Evolutionary conservation across 2,329 filamentous ascomycete genomes (phyloP), one percentile per base, ranked within the genome.

Genomic region (Aspergillus oerlinghausenensis): DNA sequence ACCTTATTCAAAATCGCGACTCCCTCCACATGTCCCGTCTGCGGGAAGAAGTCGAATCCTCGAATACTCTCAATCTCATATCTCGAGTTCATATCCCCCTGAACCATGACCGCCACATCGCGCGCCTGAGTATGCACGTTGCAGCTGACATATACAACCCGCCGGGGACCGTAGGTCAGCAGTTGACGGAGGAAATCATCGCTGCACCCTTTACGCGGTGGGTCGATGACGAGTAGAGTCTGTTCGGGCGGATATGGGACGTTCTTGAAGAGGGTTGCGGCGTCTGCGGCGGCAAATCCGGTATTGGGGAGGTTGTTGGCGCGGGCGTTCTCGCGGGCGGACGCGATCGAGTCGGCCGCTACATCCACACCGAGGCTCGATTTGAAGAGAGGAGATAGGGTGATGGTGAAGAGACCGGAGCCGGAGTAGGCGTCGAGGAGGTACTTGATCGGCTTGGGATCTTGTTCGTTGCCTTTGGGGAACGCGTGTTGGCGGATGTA

Each of bases 341-440:
- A 93, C 43, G 79, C 77, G 73, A 99, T 97, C 29, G 88, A 92
- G 62, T 87, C 81, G 26, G 82, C 79, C 49, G 90, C 86, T 61
- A 99, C 92, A 77, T 99, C 94, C 74, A 99, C 95, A 64, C 94
- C 94, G 28, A 92, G 86, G 60, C 87, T 90, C 60, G 88, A 86
- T 51, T 75, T 77, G 81, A 97, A 96, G 43, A 94, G 82, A 1
- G 86, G 83, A 1, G 92, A 90, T 11, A 97, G 87, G 4, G 92
- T 94, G 71, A 99, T 91, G 55, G 92, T 97, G 82, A 99, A 99
- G 70, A 99, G 89, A 48, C 94, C 94, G 0, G 90, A 96, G 72
- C 94, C 94, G 14, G 90, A 99, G 81, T 99, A 99, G 54, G 94
- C 94, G 78, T 99, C 94, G 64, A 99, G 93, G 48, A 99, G 87